Evolutionary conservation across 192 early-diverging fungal genomes (phyloP), one percentile per base, ranked within the genome.

Genomic region (Rhizophagus clarus): DNA sequence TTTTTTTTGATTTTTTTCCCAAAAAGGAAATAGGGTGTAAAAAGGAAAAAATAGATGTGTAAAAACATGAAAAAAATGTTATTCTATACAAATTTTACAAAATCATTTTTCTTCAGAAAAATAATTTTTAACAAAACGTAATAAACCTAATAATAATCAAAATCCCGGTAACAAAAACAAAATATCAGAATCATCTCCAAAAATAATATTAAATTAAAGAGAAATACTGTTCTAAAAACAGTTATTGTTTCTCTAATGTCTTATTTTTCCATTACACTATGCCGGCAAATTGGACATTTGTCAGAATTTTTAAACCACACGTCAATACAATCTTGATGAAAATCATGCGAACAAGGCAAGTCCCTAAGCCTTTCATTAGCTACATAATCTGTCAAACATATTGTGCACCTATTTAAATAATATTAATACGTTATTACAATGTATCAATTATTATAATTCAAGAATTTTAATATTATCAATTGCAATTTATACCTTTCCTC

Each of bases 311-410:
- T 82, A 2, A 86, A 77, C 89, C 89, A 90, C 12, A 79, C 81
- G 72, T 89, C 89, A 31, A 90, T 85, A 76, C 89, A 90, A 15
- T 81, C 84, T 40, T 80, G 72, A 74, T 90, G 89, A 73, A 87
- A 90, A 64, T 86, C 87, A 61, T 90, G 88, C 26, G 82, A 82
- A 70, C 89, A 90, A 60, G 87, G 85, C 31, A 90, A 78, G 24
- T 81, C 80, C 60, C 88, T 74, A 7, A 90, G 81, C 24, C 81
- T 62, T n/a, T 90, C 87, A 28, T 83, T 86, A 0, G 76, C 56
- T 26, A 82, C 85, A 81, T 89, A 90, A 20, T 89, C 87, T 42
- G 84, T 70, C 10, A 90, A 72, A 76, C 89, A 90, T 64, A 90
- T 85, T 28, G 85, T 80, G 76, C 89, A 90, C 64, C 82, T 76